phyloP scores from a whole-genome alignment of 2,329 filamentous ascomycete genomes.

The Pyrenophora teres region DNA sequence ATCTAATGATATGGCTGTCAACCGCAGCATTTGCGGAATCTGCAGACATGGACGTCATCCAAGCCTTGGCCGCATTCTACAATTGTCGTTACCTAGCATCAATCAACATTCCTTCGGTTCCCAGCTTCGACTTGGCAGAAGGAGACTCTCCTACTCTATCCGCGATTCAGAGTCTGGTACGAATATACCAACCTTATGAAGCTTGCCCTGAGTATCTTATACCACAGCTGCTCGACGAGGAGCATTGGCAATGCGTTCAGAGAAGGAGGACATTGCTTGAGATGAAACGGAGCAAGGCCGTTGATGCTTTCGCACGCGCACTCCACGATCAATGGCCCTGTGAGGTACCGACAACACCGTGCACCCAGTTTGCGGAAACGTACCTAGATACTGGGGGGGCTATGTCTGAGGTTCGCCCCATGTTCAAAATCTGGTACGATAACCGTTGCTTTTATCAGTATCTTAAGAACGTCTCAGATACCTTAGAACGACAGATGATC shows the following conservation, averaged over 20 bases:
- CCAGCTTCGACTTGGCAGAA: conserved; percentile 10
- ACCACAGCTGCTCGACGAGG: conserved; percentile 19
- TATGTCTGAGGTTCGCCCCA: conserved; percentile 20
- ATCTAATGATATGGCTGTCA: conserved; percentile 32
- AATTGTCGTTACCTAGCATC: conserved; percentile 7
- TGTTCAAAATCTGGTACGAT: conserved; percentile 39
- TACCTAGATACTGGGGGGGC: conserved; percentile 21
- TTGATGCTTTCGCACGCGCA: conserved; percentile 13
- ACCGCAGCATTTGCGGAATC: conserved; percentile 29
- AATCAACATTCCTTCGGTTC: conserved; percentile 11
- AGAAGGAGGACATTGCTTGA: conserved; percentile 13
- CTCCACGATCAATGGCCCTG: conserved; percentile 29
- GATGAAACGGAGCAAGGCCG: conserved; percentile 7
- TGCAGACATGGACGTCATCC: conserved; percentile 29
- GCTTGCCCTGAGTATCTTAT: conserved; percentile 19
- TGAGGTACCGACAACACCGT: conserved; percentile 13
- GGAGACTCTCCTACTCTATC: conserved; percentile 8
- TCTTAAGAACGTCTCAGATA: conserved; percentile 22
- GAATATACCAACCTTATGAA: conserved; percentile 2
- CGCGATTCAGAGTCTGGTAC: background rate
- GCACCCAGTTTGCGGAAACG: conserved; percentile 3
- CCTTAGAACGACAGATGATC: conserved; percentile 13
- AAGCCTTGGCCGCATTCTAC: conserved; percentile 30
- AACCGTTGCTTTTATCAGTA: conserved; percentile 47
- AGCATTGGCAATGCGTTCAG: conserved; percentile 5